Evolutionary conservation across 352 stramenopile species (phyloP), one percentile per base, ranked within the genome.

Genomic region (Phytopythium helicoides): DNA sequence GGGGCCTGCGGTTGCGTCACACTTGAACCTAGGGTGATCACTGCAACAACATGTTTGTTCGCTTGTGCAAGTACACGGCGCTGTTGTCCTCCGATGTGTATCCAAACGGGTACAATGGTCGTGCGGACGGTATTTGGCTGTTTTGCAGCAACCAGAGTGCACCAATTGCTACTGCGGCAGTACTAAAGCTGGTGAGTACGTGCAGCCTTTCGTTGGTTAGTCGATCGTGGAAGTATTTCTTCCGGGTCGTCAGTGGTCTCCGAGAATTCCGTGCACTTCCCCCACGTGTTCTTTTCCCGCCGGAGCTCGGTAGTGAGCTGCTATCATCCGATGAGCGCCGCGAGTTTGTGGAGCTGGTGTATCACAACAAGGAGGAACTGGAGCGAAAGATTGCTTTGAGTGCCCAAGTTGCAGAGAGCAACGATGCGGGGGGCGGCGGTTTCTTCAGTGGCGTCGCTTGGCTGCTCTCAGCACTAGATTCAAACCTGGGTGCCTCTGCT

Each of bases 391-490:
- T 88, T 41, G 69, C 64, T 15, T 54, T 82, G 23, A 72, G 52
- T 28, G 51, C 61, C 6, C 66, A 76, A 55, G 68, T 71, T 22
- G 37, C 56, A 12, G 56, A 68, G 12, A 46, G 47, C n/a, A 57
- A 40, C 1, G 52, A 55, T 10, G 56, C 47, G 2, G 58, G 56
- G 22, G 58, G 54, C 18, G 61, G 68, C 16, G 64, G 69, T 4
- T 92, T 92, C 54, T 89, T 89, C 47, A 89, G 79, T 26, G 79
- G 82, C 25, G 62, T 92, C 11, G 67, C 82, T 14, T 92, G 82
- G 82, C 38, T 92, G 15, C 60, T 90, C 47, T 84, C 79, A 26
- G 74, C 79, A 25, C 67, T 92, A 4, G 82, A 92, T 19, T 62
- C 75, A 11, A 81, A 63, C 41, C 36, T 78, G 16, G 61, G 54